Percentiles rank a stretch among this genome's conserved stretches.
Conservation (phyloP, 441 rosid species). For the Gossypium aridum region DNA sequence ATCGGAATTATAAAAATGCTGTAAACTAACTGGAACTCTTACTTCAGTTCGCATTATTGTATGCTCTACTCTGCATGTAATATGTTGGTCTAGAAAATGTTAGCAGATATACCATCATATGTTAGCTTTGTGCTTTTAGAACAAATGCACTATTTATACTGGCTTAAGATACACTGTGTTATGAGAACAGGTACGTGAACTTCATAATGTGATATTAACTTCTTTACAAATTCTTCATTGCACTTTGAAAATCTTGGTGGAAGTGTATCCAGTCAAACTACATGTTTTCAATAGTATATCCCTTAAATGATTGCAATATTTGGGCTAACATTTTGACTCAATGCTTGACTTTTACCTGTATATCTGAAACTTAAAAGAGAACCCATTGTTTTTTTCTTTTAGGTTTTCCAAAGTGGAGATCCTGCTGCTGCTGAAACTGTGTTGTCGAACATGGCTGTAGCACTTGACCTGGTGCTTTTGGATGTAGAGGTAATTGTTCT, state of each 20-base stretch:
- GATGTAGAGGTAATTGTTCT: constrained; percentile 69
- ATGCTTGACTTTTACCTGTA: not conserved
- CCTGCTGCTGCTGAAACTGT: constrained; percentile 54
- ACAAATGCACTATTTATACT: not conserved
- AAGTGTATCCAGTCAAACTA: not conserved
- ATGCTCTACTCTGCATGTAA: not conserved
- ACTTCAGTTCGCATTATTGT: constrained; percentile 20
- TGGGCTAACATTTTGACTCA: not conserved
- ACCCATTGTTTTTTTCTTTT: constrained; percentile 7
- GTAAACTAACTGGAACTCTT: constrained; percentile 45
- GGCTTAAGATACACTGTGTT: not conserved
- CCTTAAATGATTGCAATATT: not conserved
- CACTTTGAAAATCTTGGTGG: not conserved
- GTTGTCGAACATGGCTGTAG: constrained; percentile 76
- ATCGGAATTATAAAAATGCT: constrained; percentile 84
- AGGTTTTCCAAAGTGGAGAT: constrained; percentile 78
- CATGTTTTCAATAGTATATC: not conserved
- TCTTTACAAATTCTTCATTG: not conserved
- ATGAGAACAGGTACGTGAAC: not conserved
- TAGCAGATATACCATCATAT: not conserved
- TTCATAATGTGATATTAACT: not conserved
- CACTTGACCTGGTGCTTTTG: constrained; percentile 67
- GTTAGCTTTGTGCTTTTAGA: not conserved
- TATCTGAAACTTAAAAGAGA: not conserved
- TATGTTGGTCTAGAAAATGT: not conserved